These are phyloP conservation scores for Kazachstania psychrophila DNA, from an alignment of 805 yeast species.

Conservation along the genomic window DNA sequence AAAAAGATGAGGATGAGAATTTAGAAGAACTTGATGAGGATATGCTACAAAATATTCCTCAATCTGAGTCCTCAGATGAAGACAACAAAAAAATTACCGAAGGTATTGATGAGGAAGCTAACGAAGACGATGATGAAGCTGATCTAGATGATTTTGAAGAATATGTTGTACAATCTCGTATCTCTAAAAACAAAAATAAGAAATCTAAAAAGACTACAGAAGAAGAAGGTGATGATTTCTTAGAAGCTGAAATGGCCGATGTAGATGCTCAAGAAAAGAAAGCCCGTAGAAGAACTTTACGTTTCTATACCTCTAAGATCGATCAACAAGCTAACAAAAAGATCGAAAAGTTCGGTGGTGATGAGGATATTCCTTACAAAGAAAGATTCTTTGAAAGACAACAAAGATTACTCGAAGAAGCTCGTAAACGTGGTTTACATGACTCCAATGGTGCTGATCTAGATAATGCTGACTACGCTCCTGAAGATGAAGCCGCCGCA, in stretches of 20 bases:
- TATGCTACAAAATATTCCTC: slow-evolving; percentile 19
- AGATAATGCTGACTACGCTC: slow-evolving; percentile 40
- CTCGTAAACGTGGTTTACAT: slow-evolving; percentile 70
- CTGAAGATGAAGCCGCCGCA: slow-evolving; percentile 39
- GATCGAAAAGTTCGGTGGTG: slow-evolving; percentile 60
- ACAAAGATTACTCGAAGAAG: slow-evolving; percentile 78
- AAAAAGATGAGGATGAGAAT: slow-evolving; percentile 15
- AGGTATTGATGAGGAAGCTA: slow-evolving; percentile 15
- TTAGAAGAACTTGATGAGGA: slow-evolving; percentile 14
- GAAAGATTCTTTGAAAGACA: slow-evolving; percentile 88
- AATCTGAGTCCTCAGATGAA: slow-evolving; percentile 15
- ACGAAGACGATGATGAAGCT: slow-evolving; percentile 18
- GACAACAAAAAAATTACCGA: not conserved
- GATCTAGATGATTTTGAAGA: slow-evolving; percentile 37
- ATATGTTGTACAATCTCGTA: slow-evolving; percentile 46
- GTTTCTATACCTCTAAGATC: slow-evolving; percentile 95
- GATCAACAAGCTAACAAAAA: slow-evolving; percentile 70
- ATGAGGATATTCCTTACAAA: slow-evolving; percentile 81
- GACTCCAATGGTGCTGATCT: slow-evolving; percentile 47
- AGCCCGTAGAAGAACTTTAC: slow-evolving; percentile 66
- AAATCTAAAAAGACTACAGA: slow-evolving; percentile 15
- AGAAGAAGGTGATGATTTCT: slow-evolving; percentile 41
- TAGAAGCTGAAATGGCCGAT: slow-evolving; percentile 67
- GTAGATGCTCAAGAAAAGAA: slow-evolving; percentile 82
- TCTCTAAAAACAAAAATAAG: slow-evolving; percentile 33